Evolutionary conservation across 2,329 filamentous ascomycete genomes (phyloP), one percentile per base, ranked within the genome.

Genomic region (Hirsutella rhossiliensis): DNA sequence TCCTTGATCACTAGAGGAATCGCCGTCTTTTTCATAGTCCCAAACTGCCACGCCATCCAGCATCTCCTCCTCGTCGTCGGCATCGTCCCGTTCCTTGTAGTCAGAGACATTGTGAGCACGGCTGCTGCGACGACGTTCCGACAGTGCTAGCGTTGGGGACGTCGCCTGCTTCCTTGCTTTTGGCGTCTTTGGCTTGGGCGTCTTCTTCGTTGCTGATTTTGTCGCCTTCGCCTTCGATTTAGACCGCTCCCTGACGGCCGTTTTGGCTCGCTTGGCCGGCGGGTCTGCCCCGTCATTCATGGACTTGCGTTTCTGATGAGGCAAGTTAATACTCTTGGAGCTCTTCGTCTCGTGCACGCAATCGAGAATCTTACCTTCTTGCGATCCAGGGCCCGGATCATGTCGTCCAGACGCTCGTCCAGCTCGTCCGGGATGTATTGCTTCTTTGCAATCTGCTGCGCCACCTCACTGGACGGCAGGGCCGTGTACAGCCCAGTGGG

Each of bases 391-490:
- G 68, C 67, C 55, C 71, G 69, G 23, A 83, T 57, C 31, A 80
- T 62, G 18, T 80, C 78, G 52, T 96, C 89, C 27, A 97, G 69
- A 43, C 76, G 73, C 47, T 89, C 83, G 36, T 87, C 83, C 17
- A 86, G 63, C 20, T 82, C 83, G 13, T 88, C 82, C 1, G 87
- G 82, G 11, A 95, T 73, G 59, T 84, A 95, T 46, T 84, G 82
- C 68, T 84, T 94, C 60, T 87, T 82, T 0, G 89, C 87, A 56
- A 95, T 88, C 54, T 86, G 78, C 56, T 92, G 84, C 1, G 89
- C 89, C 41, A 80, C 76, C 28, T 82, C 77, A 55, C 94, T 88
- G 48, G 77, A 86, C 18, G 81, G 75, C 50, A 97, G 73, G 4
- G 79, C 71, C 15, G 75, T 74, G 61, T 92, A 97, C 15, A 97